phyloP scores from a whole-genome alignment of 768 basidiomycete genomes.

The Pseudohyphozyma bogoriensis region DNA sequence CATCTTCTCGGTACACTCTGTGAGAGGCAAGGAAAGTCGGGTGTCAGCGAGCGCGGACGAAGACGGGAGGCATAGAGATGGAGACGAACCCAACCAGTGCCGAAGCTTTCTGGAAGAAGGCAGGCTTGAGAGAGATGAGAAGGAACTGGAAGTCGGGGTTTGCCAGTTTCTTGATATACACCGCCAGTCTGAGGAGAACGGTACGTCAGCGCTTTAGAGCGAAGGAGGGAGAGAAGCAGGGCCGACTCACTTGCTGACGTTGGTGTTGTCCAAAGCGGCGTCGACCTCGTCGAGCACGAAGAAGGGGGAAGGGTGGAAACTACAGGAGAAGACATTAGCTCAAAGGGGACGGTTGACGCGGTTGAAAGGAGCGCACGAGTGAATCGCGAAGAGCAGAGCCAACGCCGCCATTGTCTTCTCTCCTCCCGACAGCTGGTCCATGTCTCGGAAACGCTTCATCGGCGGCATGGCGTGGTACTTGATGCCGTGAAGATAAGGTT shows the following conservation, averaged over 20 bases:
- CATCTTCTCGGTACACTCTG: slow-evolving; percentile 29
- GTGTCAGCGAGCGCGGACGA: not conserved
- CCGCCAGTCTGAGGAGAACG: slow-evolving; percentile 90
- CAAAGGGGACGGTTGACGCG: not conserved
- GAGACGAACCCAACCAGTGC: slow-evolving; percentile 28
- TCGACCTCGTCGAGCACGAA: slow-evolving; percentile 99
- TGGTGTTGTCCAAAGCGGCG: slow-evolving; percentile 96
- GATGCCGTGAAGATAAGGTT: slow-evolving; percentile 77
- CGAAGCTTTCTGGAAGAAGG: slow-evolving; percentile 36
- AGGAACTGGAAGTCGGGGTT: slow-evolving; percentile 48
- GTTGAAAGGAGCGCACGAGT: slow-evolving; percentile 51
- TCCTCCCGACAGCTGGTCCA: slow-evolving; percentile 96
- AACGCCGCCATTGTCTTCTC: slow-evolving; percentile 97
- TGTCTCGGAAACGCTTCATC: slow-evolving; percentile 97
- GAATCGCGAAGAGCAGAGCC: slow-evolving; percentile 92
- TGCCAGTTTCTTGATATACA: slow-evolving; percentile 76
- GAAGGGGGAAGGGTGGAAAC: slow-evolving; percentile 93
- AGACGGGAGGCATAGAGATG: not conserved
- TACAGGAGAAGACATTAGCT: slow-evolving; percentile 33
- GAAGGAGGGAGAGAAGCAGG: no score
- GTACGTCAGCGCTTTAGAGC: no score
- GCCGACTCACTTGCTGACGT: no score
- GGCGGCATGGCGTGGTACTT: slow-evolving; percentile 99
- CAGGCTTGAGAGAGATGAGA: slow-evolving; percentile 91
- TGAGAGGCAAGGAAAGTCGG: not conserved